Base-by-base conservation (phyloP, 1,139 yeast species). In the Trichomonascaceae sp. region DNA sequence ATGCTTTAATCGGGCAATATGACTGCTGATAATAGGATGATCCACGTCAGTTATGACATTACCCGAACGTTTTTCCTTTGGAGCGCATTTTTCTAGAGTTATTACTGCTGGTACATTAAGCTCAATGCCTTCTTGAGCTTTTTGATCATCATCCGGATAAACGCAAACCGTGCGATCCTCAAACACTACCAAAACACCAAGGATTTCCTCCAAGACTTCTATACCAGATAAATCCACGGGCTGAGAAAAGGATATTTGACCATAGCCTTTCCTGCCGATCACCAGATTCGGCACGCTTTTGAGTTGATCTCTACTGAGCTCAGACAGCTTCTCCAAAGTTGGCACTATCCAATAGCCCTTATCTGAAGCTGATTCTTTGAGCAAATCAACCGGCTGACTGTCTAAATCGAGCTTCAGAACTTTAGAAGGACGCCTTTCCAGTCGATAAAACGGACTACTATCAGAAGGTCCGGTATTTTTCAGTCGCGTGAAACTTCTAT, bases 101-200 rank as follows among this genome's bases (percentile, higher is more conserved):
- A 90, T 82, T 0, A 87, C 84, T 0, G 96, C 95, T 1, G 96
- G 96, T 15, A 85, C 85, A 67, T 90, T 90, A 51, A 90, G 69
- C 0, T 91, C 96, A 53, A 74, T 71, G 0, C 97, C 96, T 46
- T 80, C 70, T 0, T 83, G 75, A 1, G 91, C 90, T 58, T 84
- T 85, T 3, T 63, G 64, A 0, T 58, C 56, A 18, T 72, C 78
- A 48, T 82, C 81, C 2, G 86, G 83, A 65, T 88, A 87, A 0
- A 87, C 95, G 55, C 82, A 80, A 1, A 87, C 82, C 0, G 80
- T 75, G 53, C 79, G 74, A n/a, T 78, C 75, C 45, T 73, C 73
- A 59, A 89, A 81, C 19, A 76, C 75, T 10, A 88, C 81, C 12
- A 80, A 73, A 10, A 75, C 74, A 2, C 85, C 93, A 58, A 87